Evolutionary conservation across 305 asterid species (phyloP).

Genomic region (Fraxinus paxiana): DNA sequence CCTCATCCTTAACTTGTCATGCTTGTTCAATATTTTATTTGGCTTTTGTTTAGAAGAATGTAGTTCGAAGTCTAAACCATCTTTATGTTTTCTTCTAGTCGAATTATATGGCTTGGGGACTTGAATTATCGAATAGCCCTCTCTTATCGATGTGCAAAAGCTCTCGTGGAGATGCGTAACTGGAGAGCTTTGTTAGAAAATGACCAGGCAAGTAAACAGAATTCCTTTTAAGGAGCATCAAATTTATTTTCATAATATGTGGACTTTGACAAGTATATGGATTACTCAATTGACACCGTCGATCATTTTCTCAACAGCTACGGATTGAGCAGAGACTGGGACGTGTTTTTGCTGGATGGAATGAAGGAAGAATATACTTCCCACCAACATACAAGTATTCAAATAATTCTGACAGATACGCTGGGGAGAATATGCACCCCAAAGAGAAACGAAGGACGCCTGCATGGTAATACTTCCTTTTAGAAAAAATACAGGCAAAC

Average conservation of each 20-base stretch:
- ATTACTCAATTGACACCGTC: neutral
- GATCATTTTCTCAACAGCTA: constrained; percentile 49
- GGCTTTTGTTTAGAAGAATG: neutral
- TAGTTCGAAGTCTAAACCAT: constrained; percentile 4
- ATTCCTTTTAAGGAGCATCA: neutral
- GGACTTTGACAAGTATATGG: neutral
- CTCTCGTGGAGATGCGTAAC: constrained; percentile 96
- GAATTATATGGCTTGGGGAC: constrained; percentile 97
- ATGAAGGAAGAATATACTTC: constrained; percentile 79
- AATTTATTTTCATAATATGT: neutral
- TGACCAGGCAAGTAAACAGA: constrained; percentile 65
- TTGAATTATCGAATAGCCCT: constrained; percentile 86
- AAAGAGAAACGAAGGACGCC: constrained; percentile 94
- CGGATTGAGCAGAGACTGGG: constrained; percentile 76
- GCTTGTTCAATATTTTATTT: constrained; percentile 9
- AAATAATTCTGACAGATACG: constrained; percentile 81
- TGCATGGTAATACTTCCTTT: constrained; percentile 59
- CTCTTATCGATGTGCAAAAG: constrained; percentile 87
- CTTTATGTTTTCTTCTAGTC: constrained; percentile 43
- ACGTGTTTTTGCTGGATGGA: constrained; percentile 84
- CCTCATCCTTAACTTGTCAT: neutral
- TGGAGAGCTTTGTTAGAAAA: constrained; percentile 93
- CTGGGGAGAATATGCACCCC: constrained; percentile 75
- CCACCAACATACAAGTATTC: constrained; percentile 97
- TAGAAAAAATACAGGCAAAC: neutral